A percentile compares a stretch with the other conserved stretches of the same genome.
Evolutionary conservation across 352 stramenopile species (phyloP).

Genomic region (Pythium pectinolyticum): DNA sequence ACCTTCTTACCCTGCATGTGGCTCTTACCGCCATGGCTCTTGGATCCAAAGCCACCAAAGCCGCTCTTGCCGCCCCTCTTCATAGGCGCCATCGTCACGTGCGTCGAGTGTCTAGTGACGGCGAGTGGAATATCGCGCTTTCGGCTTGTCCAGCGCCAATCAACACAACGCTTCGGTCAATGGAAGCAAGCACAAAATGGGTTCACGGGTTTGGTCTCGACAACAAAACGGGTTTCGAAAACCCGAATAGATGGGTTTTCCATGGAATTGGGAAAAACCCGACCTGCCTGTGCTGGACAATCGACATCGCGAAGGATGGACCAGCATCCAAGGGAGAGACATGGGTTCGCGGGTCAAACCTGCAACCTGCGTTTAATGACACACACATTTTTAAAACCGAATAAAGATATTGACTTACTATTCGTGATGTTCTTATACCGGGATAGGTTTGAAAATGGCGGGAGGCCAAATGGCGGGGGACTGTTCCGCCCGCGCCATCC

Average conservation of each 20-base stretch:
- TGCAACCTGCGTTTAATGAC: constrained; percentile 18
- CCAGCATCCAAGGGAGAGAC: constrained; percentile 2
- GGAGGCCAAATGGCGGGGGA: constrained; percentile 22
- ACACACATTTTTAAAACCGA: neutral
- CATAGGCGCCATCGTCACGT: constrained; percentile 4
- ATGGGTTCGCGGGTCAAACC: constrained; percentile 30
- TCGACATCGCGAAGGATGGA: neutral
- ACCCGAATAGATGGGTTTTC: neutral
- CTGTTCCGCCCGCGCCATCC: neutral
- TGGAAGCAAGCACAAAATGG: constrained; percentile 13
- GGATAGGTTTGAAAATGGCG: constrained; percentile 21
- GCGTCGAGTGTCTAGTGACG: neutral
- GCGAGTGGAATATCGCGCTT: neutral
- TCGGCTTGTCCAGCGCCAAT: constrained; percentile 16
- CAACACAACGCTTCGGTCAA: constrained; percentile 24
- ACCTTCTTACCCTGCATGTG: constrained; percentile 18
- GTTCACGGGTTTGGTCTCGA: constrained; percentile 18
- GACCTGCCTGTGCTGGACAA: no score
- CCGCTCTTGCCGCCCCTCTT: constrained; percentile 14
- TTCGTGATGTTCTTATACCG: constrained; percentile 15
- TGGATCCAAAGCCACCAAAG: neutral
- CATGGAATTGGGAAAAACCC: neutral
- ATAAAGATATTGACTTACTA: no score
- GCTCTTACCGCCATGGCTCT: constrained; percentile 9
- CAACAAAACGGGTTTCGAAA: neutral